Base-by-base conservation (phyloP, 768 basidiomycete species). In the Pulveroboletus ravenelii region DNA sequence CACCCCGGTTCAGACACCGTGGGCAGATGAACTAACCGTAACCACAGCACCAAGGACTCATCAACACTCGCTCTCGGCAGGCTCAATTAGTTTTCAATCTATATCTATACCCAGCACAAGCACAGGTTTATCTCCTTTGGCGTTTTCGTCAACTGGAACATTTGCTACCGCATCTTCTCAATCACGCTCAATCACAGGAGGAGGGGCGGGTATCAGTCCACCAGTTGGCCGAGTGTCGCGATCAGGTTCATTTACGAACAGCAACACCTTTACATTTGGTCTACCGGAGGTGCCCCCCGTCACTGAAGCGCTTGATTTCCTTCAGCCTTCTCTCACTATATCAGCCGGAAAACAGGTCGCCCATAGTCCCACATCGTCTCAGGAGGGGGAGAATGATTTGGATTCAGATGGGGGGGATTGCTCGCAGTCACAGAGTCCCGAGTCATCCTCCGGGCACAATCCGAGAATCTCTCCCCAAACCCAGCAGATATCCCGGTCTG, bases 181-280 rank as follows among this genome's bases (percentile, higher is more conserved):
- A 40, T 25, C 60, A 25, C 64, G 53, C 37, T 47, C 66, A 44
- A 25, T 58, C 42, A 32, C 65, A 31, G 52, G 51, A 31, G 52
- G 51, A 40, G 63, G 59, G 0, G 49, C 59, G 0, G 66, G 64
- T 7, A 68, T 68, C 38, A 70, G 63, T 36, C 65, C 67, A 3
- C 65, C 70, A 29, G 70, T 80, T 47, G 80, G 81, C 30, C 71
- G 80, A 51, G 75, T 82, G 70, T 78, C 78, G 37, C 75, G 80
- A 40, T 81, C 81, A 23, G 76, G 79, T 45, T 82, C 81, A 20
- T 72, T 82, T 50, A 78, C 72, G 41, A 76, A 73, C 30, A 62
- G 71, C 51, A 77, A 69, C 51, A 53, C 71, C 4, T 75, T 74
- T 57, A 48, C 65, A 10, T 74, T 72, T 51, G 63, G 68, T 66